Evolutionary conservation across 495 filamentous ascomycete species (phyloP).

Genomic region (Tuber umbilicatum): DNA sequence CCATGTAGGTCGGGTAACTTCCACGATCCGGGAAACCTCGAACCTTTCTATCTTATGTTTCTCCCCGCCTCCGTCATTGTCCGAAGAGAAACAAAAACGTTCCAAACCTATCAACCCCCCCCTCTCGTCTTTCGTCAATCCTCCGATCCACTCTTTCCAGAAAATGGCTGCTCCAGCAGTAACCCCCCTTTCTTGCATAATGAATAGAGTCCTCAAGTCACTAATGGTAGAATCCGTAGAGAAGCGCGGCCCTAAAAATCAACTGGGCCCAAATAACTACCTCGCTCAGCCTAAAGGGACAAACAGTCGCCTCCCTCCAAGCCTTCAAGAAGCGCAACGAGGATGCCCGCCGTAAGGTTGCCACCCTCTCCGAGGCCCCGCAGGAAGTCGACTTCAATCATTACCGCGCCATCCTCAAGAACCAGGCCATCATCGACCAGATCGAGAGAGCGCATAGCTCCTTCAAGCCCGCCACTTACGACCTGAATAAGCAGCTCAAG

Average conservation of each 20-base stretch:
- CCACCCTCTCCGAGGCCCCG: constrained; percentile 66
- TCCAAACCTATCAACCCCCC: background rate
- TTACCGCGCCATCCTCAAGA: constrained; percentile 89
- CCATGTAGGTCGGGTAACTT: background rate
- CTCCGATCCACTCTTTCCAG: constrained; percentile 9
- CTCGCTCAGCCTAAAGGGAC: constrained; percentile 91
- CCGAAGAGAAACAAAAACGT: background rate
- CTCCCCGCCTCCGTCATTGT: constrained; percentile 19
- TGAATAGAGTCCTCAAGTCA: constrained; percentile 6
- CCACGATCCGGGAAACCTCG: background rate
- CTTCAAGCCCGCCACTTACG: constrained; percentile 88
- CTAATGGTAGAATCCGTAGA: constrained; percentile 51
- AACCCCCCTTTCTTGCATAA: constrained; percentile 6
- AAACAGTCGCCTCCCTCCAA: constrained; percentile 80
- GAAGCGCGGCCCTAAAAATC: constrained; percentile 97
- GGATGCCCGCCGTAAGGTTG: constrained; percentile 88
- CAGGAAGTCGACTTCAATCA: constrained; percentile 82
- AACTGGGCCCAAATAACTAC: constrained; percentile 90
- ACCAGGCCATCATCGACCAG: constrained; percentile 87
- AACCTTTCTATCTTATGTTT: background rate
- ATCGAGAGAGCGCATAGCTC: constrained; percentile 85
- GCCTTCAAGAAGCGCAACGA: constrained; percentile 99
- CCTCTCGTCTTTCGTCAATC: constrained; percentile 1
- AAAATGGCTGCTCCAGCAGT: constrained; percentile 36
- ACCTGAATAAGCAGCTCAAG: constrained; percentile 85